phyloP scores from a whole-genome alignment of 352 stramenopile genomes.

The Pythium apleroticum region DNA sequence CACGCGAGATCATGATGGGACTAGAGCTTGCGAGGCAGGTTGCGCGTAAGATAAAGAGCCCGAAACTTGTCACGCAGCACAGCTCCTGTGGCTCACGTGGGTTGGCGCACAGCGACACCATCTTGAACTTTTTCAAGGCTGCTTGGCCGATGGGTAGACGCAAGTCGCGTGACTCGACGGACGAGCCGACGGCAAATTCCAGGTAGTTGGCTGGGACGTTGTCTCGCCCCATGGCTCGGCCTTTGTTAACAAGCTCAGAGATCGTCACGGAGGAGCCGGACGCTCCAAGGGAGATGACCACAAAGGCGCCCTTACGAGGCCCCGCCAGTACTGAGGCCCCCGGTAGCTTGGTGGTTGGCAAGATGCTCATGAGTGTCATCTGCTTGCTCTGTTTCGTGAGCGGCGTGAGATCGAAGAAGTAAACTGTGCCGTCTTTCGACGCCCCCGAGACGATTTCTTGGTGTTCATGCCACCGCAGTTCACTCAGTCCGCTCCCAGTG shows the following conservation, averaged over 20 bases:
- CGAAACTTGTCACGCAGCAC: constrained; percentile 61
- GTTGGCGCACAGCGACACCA: constrained; percentile 44
- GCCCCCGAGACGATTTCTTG: constrained; percentile 57
- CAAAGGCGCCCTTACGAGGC: constrained; percentile 44
- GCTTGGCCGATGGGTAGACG: constrained; percentile 13
- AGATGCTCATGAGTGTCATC: constrained; percentile 36
- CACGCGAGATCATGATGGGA: constrained; percentile 42
- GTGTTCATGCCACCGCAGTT: constrained; percentile 62
- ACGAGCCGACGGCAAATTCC: constrained; percentile 47
- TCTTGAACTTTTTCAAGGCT: constrained; percentile 55
- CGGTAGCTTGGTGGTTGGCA: constrained; percentile 55
- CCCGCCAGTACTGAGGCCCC: constrained; percentile 42
- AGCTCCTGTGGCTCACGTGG: constrained; percentile 34
- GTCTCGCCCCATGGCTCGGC: constrained; percentile 44
- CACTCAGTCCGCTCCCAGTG: constrained; percentile 48
- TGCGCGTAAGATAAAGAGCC: constrained; percentile 43
- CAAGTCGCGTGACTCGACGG: constrained; percentile 54
- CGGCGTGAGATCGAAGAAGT: constrained; percentile 63
- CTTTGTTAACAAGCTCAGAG: constrained; percentile 63
- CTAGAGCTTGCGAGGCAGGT: constrained; percentile 35
- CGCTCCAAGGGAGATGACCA: constrained; percentile 44
- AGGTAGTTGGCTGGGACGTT: constrained; percentile 55
- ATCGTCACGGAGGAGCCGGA: constrained; percentile 42
- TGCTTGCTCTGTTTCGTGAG: constrained; percentile 53
- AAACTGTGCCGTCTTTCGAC: constrained; percentile 64